Conservation (phyloP, 2,329 filamentous ascomycete species). For the Arthroderma sp. region DNA sequence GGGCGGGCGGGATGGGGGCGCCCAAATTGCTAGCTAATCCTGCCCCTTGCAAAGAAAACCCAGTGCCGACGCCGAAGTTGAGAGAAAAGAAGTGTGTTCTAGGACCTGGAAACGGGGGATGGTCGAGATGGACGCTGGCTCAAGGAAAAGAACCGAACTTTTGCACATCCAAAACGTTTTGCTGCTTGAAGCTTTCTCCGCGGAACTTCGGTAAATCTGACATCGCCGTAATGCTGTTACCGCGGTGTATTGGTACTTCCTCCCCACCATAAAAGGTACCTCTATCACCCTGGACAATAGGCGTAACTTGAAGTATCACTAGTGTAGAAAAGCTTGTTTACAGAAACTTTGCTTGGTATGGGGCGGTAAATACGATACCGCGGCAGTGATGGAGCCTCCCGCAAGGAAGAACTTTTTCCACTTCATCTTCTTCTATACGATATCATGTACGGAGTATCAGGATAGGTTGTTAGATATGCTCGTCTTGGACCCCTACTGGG, state of each 20-base stretch:
- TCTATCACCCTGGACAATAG: background rate
- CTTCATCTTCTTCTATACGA: background rate
- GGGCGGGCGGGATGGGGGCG: background rate
- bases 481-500: background rate
- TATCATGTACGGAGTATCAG: background rate
- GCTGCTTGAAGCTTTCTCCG: background rate
- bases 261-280: background rate
- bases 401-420: background rate
- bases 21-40: too few relatives aligned
- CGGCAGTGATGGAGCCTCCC: background rate
- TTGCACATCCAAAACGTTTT: too few relatives aligned
- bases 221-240: background rate
- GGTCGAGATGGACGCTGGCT: too few relatives aligned
- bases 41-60: too few relatives aligned
- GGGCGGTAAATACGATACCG: background rate
- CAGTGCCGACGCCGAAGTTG: background rate
- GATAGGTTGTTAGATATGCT: too few relatives aligned
- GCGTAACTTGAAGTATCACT: background rate
- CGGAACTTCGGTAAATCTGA: background rate
- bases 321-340: background rate
- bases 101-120: too few relatives aligned
- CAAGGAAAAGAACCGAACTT: too few relatives aligned
- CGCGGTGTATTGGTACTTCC: background rate
- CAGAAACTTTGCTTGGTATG: background rate
- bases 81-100: background rate